phyloP scores from a whole-genome alignment of 164 flowering plant genomes.

The Tetrastigma voinierianum region DNA sequence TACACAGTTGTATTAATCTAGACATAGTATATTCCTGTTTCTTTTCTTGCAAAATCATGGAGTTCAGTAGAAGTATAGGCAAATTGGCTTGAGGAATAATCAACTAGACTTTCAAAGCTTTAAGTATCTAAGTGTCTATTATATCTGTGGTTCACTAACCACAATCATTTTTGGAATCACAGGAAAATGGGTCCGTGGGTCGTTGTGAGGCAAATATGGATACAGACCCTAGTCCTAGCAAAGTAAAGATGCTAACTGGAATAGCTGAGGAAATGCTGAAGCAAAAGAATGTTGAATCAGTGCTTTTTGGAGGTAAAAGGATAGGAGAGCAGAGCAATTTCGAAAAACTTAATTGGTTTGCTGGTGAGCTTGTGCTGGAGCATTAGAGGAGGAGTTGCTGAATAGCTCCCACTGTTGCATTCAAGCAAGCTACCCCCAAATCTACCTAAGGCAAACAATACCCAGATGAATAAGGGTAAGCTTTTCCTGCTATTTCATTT shows the following conservation, averaged over 20 bases:
- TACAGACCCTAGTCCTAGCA: constrained; percentile 59
- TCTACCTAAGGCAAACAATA: constrained; percentile 14
- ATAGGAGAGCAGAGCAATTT: constrained; percentile 72
- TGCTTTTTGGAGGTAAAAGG: constrained; percentile 77
- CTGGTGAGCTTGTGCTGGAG: constrained; percentile 76
- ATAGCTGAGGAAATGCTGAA: constrained; percentile 83
- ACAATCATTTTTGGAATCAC: constrained; percentile 16
- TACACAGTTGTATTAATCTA: too few relatives aligned
- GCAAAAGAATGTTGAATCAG: constrained; percentile 89
- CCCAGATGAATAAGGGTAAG: constrained; percentile 11
- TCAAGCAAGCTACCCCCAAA: constrained; percentile 78
- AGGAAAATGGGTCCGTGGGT: constrained; percentile 69
- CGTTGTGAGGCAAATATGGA: constrained; percentile 59
- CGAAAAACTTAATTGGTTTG: constrained; percentile 94
- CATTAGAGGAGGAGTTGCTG: constrained; percentile 97
- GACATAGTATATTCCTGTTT: too few relatives aligned
- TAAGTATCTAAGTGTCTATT: background rate
- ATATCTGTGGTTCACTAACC: background rate
- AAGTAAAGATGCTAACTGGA: constrained; percentile 63
- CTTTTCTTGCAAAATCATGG: too few relatives aligned
- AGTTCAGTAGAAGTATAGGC: too few relatives aligned
- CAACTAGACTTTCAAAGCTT: background rate
- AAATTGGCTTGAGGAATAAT: too few relatives aligned
- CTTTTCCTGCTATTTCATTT: background rate
- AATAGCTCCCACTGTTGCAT: constrained; percentile 96